A percentile compares a stretch with the other conserved stretches of the same genome.
phyloP scores from a whole-genome alignment of 345 rosid species.

The Sonneratia caseolaris region DNA sequence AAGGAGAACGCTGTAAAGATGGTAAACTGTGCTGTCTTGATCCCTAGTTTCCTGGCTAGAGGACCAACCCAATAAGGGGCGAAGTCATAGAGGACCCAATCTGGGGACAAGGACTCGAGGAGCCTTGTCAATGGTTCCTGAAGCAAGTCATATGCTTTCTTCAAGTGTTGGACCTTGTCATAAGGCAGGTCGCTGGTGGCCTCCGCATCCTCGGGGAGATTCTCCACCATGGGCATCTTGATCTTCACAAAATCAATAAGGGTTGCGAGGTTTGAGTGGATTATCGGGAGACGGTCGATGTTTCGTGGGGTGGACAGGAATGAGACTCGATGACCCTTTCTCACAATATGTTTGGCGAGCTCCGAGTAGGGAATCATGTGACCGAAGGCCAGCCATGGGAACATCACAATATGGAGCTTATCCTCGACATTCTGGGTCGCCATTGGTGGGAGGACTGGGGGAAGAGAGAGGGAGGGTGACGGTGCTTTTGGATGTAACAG shows the following conservation, averaged over 20 bases:
- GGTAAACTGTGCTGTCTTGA: conserved; percentile 13
- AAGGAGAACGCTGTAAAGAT: conserved; percentile 8
- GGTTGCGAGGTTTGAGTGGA: conserved; percentile 11
- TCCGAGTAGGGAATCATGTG: conserved; percentile 24
- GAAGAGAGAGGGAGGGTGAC: no score
- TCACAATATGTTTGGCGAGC: conserved; percentile 17
- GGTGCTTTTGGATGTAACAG: no score
- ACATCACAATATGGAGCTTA: conserved; percentile 16
- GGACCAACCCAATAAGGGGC: conserved; percentile 18
- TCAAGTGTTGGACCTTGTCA: conserved; percentile 16
- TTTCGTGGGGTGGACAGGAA: conserved; percentile 17
- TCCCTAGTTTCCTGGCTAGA: conserved; percentile 4
- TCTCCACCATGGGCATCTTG: conserved; percentile 13
- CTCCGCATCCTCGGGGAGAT: conserved; percentile 20
- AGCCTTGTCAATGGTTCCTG: conserved; percentile 11
- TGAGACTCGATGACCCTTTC: conserved; percentile 15
- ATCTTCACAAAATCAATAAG: conserved; percentile 14
- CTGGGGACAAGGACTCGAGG: conserved; percentile 13
- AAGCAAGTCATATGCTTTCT: conserved; percentile 25
- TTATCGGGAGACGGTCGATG: conserved; percentile 20
- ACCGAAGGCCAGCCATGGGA: conserved; percentile 25
- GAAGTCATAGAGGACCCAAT: conserved; percentile 25
- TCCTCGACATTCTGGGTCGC: not conserved
- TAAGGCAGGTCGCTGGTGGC: conserved; percentile 24
- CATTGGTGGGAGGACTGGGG: not conserved